A percentile compares a stretch with the other conserved stretches of the same genome.
These are phyloP conservation scores for Athelia psychrophila DNA, from an alignment of 1,284 basidiomycete genomes.

Conservation along the genomic window DNA sequence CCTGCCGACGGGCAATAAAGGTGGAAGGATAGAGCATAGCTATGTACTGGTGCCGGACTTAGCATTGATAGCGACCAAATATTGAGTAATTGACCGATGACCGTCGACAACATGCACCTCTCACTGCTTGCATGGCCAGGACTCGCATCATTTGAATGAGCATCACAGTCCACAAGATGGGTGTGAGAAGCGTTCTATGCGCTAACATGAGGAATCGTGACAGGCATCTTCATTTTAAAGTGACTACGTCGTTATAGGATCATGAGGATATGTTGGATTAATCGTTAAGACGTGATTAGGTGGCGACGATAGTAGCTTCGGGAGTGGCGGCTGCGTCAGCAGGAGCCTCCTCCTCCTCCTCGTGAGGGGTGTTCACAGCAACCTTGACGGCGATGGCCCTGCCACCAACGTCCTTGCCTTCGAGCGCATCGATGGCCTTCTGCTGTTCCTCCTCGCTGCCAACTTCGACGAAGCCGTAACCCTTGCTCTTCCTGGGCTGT, in stretches of 20 bases:
- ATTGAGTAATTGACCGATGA: too few species aligned
- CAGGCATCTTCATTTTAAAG: slow-evolving; percentile 6
- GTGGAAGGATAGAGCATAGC: slow-evolving; percentile 30
- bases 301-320: slow-evolving; percentile 26
- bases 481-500: slow-evolving; percentile 81
- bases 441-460: slow-evolving; percentile 80
- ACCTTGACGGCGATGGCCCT: slow-evolving; percentile 85
- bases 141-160: too few species aligned
- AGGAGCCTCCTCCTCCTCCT: slow-evolving; percentile 39
- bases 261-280: neutral
- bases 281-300: slow-evolving; percentile 15
- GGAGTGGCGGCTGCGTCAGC: slow-evolving; percentile 23
- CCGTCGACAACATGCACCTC: too few species aligned
- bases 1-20: slow-evolving; percentile 1
- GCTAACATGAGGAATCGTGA: neutral
- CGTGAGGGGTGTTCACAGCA: slow-evolving; percentile 67
- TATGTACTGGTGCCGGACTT: slow-evolving; percentile 8
- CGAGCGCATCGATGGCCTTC: slow-evolving; percentile 78
- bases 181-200: too few species aligned
- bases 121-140: too few species aligned
- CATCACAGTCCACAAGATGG: too few species aligned
- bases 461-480: slow-evolving; percentile 93
- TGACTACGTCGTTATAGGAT: slow-evolving; percentile 1
- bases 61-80: too few species aligned
- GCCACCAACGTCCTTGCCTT: slow-evolving; percentile 82